Base-by-base conservation (phyloP, 257 asterid species). In the Nicotiana knightiana region DNA sequence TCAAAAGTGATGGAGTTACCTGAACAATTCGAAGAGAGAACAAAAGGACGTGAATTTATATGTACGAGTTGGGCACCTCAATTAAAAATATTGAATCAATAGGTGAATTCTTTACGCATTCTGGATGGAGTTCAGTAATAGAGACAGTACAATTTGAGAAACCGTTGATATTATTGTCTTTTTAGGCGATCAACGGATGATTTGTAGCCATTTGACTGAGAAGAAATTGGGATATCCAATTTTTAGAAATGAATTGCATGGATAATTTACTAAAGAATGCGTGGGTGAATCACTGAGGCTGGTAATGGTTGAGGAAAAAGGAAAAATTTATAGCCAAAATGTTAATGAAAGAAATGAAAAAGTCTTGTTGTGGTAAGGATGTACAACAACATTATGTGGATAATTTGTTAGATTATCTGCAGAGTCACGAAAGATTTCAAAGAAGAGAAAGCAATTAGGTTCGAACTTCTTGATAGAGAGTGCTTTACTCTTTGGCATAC, bases 21-120 rank as follows among this genome's bases (percentile, higher is more conserved):
- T 0, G 66, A 84, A 53, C 85, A 89, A 66, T 85, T 87, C 54
- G 87, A 78, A 21, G 84, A 82, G 18, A 61, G 81, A 51, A 82
- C 16, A 9, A 64, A 78, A 39, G 84, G 63, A 3, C 83, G 81
- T 4, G 90, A 87, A 28, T 7, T 83, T 35, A 83, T 87, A 5
- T 83, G 83, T 51, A 83, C 82, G 1, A 76, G 86, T 67, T 87
- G 90, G 90, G 88, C 82, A 0, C 90, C 90, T 10, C 90, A 88
- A 43, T 5, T 84, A 53, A 83, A 82, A 46, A 77, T 88, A 75
- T 59, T 85, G 51, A 78, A 86, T 85, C 87, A 6, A 78, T 87
- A 2, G 88, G 90, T 11, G 88, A 87, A 16, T 70, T 85, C 84
- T 81, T 87, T 85, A 77, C 78, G 16, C 90, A 85, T 81, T 85